Evolutionary conservation across 1,284 basidiomycete species (phyloP).

Genomic region (Sporisorium iseilematis-ciliati): DNA sequence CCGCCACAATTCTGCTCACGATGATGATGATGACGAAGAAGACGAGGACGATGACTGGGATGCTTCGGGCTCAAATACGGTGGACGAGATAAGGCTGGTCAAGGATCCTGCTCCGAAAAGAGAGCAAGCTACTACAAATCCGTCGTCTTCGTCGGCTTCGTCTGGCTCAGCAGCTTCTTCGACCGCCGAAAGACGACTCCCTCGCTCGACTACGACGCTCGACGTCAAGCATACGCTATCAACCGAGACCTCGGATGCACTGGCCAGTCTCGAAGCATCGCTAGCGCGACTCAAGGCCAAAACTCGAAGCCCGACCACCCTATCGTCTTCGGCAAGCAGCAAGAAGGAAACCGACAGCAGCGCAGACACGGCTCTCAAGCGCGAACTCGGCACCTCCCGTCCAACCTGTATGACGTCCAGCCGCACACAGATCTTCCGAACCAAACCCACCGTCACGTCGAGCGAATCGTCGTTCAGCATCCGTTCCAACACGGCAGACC

Average conservation of each 20-base stretch:
- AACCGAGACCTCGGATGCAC: conserved; percentile 43
- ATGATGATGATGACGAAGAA: conserved; percentile 35
- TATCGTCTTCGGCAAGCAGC: not conserved
- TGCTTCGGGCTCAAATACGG: conserved; percentile 7
- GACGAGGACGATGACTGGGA: conserved; percentile 26
- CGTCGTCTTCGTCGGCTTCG: conserved; percentile 5
- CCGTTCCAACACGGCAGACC: conserved; percentile 19
- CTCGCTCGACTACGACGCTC: conserved; percentile 15
- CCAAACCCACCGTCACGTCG: not conserved
- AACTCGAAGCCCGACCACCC: conserved; percentile 18
- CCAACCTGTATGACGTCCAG: conserved; percentile 13
- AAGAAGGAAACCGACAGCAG: conserved; percentile 15
- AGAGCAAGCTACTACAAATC: not conserved
- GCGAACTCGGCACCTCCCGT: conserved; percentile 23
- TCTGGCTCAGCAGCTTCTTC: conserved; percentile 10
- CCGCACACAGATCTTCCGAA: conserved; percentile 23
- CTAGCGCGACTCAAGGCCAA: conserved; percentile 43
- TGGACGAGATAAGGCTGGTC: conserved; percentile 38
- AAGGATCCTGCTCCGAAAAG: conserved; percentile 23
- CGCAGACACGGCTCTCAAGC: conserved; percentile 11
- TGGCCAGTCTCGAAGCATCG: conserved; percentile 51
- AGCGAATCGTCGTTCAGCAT: conserved; percentile 22
- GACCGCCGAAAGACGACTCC: conserved; percentile 4
- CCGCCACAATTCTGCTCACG: conserved; percentile 25
- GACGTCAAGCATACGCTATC: conserved; percentile 46